Conservation (phyloP, 2,329 filamentous ascomycete genomes). For the Ceratocystis colombiana region DNA sequence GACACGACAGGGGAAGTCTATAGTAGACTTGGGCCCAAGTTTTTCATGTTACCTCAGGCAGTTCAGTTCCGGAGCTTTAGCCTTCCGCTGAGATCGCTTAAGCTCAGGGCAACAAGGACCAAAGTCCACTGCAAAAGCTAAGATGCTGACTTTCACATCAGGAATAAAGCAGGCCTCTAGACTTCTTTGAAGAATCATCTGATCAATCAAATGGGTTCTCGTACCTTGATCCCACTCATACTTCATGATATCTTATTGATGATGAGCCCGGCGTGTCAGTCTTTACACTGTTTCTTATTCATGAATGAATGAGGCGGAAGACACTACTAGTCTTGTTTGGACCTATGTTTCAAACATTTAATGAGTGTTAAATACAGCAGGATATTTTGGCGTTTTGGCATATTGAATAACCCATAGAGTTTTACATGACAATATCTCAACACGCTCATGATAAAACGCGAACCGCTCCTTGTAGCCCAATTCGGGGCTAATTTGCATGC, state of each 20-base stretch:
- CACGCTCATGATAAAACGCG: neutral
- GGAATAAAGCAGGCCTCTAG: neutral
- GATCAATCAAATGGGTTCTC: neutral
- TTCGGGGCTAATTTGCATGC: too few relatives aligned
- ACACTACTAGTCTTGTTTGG: conserved; percentile 1
- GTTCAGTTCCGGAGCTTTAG: neutral
- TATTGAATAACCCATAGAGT: neutral
- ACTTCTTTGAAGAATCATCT: neutral
- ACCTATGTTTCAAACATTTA: neutral
- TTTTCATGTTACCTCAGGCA: neutral
- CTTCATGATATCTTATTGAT: neutral
- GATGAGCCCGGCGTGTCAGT: neutral
- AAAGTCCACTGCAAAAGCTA: neutral
- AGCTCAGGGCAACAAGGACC: neutral
- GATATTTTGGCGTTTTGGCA: neutral
- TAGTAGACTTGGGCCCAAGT: neutral
- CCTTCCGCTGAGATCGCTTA: neutral
- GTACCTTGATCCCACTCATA: neutral
- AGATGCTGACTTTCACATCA: neutral
- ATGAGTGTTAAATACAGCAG: neutral
- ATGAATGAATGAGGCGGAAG: neutral
- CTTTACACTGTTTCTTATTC: neutral
- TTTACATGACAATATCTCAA: neutral
- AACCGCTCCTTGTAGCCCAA: neutral
- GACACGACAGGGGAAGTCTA: neutral